phyloP scores from a whole-genome alignment of 805 yeast species.

The Wickerhamiella siamensis region DNA sequence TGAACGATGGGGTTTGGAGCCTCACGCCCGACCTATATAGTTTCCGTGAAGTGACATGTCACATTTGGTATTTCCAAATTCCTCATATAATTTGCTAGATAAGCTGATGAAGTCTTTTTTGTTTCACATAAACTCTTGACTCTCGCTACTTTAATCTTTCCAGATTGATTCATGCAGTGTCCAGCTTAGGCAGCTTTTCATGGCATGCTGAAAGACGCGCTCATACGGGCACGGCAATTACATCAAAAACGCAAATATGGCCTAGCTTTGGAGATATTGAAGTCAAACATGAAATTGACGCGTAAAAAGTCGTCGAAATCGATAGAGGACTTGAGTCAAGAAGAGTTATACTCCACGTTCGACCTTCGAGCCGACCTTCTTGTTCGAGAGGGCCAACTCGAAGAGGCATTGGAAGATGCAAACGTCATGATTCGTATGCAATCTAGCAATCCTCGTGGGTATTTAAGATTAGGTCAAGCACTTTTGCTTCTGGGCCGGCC shows the following conservation, averaged over 20 bases:
- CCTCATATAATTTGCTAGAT: too few species aligned
- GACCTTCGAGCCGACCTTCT: slow-evolving; percentile 14
- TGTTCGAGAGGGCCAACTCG: slow-evolving; percentile 10
- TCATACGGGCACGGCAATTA: slow-evolving; percentile 11
- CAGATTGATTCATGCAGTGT: too few species aligned
- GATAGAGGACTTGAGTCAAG: not conserved
- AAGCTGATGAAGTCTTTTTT: too few species aligned
- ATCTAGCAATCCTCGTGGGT: slow-evolving; percentile 11
- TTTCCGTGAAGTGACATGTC: not conserved
- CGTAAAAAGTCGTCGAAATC: not conserved
- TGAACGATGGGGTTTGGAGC: not conserved
- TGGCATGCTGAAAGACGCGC: slow-evolving; percentile 13
- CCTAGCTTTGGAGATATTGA: slow-evolving; percentile 14
- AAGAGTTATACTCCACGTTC: slow-evolving; percentile 4
- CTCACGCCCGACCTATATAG: not conserved
- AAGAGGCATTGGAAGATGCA: slow-evolving; percentile 11
- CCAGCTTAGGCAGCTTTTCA: slow-evolving; percentile 3
- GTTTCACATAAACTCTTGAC: too few species aligned
- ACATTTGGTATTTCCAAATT: not conserved
- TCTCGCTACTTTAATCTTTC: too few species aligned
- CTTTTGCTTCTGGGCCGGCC: slow-evolving; percentile 6
- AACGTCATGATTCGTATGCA: slow-evolving; percentile 7
- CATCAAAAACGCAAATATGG: slow-evolving; percentile 8
- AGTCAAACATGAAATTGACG: slow-evolving; percentile 5
- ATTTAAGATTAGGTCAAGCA: slow-evolving; percentile 14